A percentile compares a stretch with the other conserved stretches of the same genome.
Conservation (phyloP, 768 basidiomycete genomes). For the Termitomyces sp. region DNA sequence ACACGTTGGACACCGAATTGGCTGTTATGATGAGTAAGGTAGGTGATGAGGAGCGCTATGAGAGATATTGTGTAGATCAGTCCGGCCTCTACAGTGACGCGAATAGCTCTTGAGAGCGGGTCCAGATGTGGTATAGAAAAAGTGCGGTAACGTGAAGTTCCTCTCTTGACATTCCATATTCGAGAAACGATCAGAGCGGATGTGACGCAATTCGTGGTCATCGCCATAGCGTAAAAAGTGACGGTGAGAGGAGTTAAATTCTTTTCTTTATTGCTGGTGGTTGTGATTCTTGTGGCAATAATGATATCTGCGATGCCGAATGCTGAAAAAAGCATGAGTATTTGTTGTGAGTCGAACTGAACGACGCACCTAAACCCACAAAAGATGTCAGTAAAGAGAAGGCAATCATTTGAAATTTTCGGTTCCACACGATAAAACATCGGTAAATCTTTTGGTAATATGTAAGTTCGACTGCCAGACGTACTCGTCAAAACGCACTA, state of each 20-base stretch:
- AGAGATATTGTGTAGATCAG: conserved; percentile 13
- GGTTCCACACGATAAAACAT: conserved; percentile 11
- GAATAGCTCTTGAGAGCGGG: conserved; percentile 12
- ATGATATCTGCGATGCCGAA: conserved; percentile 8
- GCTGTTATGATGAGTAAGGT: conserved; percentile 2
- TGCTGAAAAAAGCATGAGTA: not conserved
- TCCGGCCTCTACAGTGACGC: conserved; percentile 14
- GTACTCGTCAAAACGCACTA: conserved; percentile 1
- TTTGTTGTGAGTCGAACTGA: not conserved
- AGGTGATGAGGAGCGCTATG: conserved; percentile 10
- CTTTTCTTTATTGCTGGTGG: not conserved
- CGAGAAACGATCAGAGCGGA: conserved; percentile 14
- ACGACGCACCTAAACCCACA: conserved; percentile 2
- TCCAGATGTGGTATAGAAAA: conserved; percentile 1
- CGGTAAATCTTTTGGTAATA: conserved; percentile 9
- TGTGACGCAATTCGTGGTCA: conserved; percentile 10
- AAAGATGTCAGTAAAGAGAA: conserved; percentile 7
- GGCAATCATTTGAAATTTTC: not conserved
- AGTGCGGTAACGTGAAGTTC: conserved; percentile 7
- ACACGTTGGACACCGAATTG: conserved; percentile 13
- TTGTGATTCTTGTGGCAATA: not conserved
- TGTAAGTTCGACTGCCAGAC: not conserved
- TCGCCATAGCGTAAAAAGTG: conserved; percentile 9
- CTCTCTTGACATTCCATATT: conserved; percentile 13
- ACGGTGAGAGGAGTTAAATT: conserved; percentile 5